Evolutionary conservation across 2,329 filamentous ascomycete genomes (phyloP).

Genomic region (Leptodontidium sp.): DNA sequence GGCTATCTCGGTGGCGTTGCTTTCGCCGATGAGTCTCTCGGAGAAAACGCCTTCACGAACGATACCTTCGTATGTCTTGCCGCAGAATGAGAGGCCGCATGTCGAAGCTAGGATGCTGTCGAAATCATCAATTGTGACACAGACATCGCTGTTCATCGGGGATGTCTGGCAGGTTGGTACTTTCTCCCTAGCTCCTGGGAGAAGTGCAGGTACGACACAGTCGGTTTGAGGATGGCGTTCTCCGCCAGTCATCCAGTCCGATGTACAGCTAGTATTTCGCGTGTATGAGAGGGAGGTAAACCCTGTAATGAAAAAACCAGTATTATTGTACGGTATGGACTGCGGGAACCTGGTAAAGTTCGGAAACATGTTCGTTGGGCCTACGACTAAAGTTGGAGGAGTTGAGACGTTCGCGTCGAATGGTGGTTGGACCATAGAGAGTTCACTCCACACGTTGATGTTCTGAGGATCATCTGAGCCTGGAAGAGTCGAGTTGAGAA

Average conservation of each 20-base stretch:
- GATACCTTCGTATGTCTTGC: constrained; percentile 15
- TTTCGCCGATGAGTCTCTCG: neutral
- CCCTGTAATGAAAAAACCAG: neutral
- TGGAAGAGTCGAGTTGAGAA: constrained; percentile 16
- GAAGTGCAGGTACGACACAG: constrained; percentile 11
- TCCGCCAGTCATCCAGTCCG: constrained; percentile 20
- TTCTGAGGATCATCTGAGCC: neutral
- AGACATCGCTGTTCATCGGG: constrained; percentile 2
- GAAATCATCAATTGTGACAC: constrained; percentile 10
- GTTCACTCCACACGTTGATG: neutral
- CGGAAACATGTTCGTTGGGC: neutral
- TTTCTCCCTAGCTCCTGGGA: constrained; percentile 4
- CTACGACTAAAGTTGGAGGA: neutral
- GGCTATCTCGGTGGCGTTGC: constrained; percentile 16
- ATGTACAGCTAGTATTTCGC: neutral
- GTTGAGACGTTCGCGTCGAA: neutral
- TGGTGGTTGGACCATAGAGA: constrained; percentile 11
- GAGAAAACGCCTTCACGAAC: constrained; percentile 1
- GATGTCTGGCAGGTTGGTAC: constrained; percentile 1
- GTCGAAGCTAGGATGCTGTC: constrained; percentile 7
- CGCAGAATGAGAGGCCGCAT: constrained; percentile 12
- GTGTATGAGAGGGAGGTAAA: constrained; percentile 17
- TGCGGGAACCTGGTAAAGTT: constrained; percentile 9
- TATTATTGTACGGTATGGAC: constrained; percentile 6
- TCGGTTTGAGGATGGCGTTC: constrained; percentile 14